phyloP scores from a whole-genome alignment of 148 eudicot species.

The Bassia scoparia region DNA sequence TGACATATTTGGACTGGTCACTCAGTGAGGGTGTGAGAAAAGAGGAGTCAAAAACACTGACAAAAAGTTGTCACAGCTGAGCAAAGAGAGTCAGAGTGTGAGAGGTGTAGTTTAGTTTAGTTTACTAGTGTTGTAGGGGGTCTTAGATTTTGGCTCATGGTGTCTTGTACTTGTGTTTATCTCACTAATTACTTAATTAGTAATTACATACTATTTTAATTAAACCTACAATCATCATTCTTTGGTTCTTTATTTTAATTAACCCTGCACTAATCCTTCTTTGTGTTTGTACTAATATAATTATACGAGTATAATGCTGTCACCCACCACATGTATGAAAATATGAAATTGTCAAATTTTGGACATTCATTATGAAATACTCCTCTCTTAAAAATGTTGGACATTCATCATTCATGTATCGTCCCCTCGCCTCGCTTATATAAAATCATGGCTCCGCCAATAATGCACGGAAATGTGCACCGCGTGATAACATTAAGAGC shows the following conservation, averaged over 20 bases:
- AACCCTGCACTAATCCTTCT: background rate
- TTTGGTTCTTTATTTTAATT: background rate
- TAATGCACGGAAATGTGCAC: too few relatives aligned
- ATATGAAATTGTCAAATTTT: too few relatives aligned
- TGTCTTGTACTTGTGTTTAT: slow-evolving; percentile 6
- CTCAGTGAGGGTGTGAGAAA: slow-evolving; percentile 37
- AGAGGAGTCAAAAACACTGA: slow-evolving; percentile 65
- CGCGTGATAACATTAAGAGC: too few relatives aligned
- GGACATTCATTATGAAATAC: too few relatives aligned
- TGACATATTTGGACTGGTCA: slow-evolving; percentile 28
- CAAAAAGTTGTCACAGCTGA: slow-evolving; percentile 31
- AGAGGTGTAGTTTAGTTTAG: background rate
- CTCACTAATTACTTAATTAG: background rate
- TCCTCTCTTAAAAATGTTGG: too few relatives aligned
- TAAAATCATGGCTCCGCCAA: too few relatives aligned
- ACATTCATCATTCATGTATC: too few relatives aligned
- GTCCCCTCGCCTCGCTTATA: too few relatives aligned
- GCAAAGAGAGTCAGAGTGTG: slow-evolving; percentile 2
- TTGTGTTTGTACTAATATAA: background rate
- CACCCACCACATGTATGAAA: slow-evolving; percentile 9
- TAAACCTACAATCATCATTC: background rate
- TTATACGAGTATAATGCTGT: slow-evolving; percentile 13
- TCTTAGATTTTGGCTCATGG: slow-evolving; percentile 27
- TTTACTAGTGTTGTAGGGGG: background rate
- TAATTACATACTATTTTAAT: background rate